phyloP scores from a whole-genome alignment of 1,284 basidiomycete species.

The Schizophyllum commune region DNA sequence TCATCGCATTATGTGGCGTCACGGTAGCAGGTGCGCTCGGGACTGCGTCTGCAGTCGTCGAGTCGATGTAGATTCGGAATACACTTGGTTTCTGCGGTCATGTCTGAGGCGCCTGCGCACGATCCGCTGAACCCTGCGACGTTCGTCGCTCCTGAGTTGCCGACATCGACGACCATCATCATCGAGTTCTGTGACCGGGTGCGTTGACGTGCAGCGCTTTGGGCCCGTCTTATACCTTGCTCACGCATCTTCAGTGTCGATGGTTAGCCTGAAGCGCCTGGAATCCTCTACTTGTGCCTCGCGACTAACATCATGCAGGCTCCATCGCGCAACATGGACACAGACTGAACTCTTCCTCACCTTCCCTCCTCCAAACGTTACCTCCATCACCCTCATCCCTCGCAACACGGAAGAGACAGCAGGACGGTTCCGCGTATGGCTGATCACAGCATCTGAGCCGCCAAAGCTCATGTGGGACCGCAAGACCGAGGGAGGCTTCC shows the following conservation, averaged over 20 bases:
- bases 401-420: slow-evolving; percentile 74
- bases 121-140: slow-evolving; percentile 39
- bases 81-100: neutral
- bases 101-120: neutral
- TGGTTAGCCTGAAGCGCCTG: neutral
- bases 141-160: slow-evolving; percentile 51
- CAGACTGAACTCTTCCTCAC: slow-evolving; percentile 86
- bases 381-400: slow-evolving; percentile 65
- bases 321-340: slow-evolving; percentile 82
- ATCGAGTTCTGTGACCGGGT: slow-evolving; percentile 89
- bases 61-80: neutral
- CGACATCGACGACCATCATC: slow-evolving; percentile 36
- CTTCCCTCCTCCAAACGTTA: slow-evolving; percentile 70
- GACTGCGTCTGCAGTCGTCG: neutral
- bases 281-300: neutral
- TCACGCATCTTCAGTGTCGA: neutral
- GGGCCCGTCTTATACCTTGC: slow-evolving; percentile 1
- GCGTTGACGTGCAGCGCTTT: slow-evolving; percentile 20
- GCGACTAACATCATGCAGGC: slow-evolving; percentile 35
- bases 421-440: slow-evolving; percentile 85
- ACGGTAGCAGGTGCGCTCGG: neutral
- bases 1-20: neutral
- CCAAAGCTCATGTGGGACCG: slow-evolving; percentile 65
- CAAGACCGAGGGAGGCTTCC: slow-evolving; percentile 85
- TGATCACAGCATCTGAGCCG: slow-evolving; percentile 30